These are phyloP conservation scores for Fraxinus xanthoxyloides DNA, from an alignment of 305 asterid species.

Conservation along the genomic window DNA sequence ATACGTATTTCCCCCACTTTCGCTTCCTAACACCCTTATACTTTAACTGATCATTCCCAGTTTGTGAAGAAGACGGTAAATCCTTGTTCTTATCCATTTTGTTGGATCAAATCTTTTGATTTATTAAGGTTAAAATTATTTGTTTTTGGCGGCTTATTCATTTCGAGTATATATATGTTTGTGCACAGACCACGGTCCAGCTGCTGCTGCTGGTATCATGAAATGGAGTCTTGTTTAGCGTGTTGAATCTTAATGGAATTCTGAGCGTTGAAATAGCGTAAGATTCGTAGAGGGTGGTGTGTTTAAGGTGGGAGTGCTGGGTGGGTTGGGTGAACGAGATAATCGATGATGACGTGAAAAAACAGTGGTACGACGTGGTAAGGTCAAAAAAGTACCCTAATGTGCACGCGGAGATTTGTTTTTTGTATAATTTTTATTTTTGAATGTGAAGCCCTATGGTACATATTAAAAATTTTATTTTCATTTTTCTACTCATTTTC, in stretches of 20 bases:
- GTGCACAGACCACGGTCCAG: slow-evolving; percentile 28
- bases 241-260: slow-evolving; percentile 32
- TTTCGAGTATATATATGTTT: slow-evolving; percentile 2
- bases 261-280: slow-evolving; percentile 33
- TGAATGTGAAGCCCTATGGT: too few species aligned
- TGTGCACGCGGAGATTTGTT: slow-evolving; percentile 8
- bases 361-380: slow-evolving; percentile 17
- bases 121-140: not conserved
- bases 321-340: not conserved
- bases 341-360: slow-evolving; percentile 14
- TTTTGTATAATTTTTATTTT: too few species aligned
- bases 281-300: not conserved
- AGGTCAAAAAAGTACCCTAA: slow-evolving; percentile 6
- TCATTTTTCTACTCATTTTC: too few species aligned
- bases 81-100: slow-evolving; percentile 24
- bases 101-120: too few species aligned
- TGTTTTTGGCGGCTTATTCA: slow-evolving; percentile 35
- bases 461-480: too few species aligned
- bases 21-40: slow-evolving; percentile 56
- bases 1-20: slow-evolving; percentile 66
- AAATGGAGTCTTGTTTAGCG: slow-evolving; percentile 19
- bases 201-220: not conserved
- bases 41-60: slow-evolving; percentile 9
- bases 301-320: not conserved
- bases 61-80: not conserved